Evolutionary conservation across 2,329 filamentous ascomycete genomes (phyloP), one percentile per base, ranked within the genome.

Genomic region (Dendryphion nanum): DNA sequence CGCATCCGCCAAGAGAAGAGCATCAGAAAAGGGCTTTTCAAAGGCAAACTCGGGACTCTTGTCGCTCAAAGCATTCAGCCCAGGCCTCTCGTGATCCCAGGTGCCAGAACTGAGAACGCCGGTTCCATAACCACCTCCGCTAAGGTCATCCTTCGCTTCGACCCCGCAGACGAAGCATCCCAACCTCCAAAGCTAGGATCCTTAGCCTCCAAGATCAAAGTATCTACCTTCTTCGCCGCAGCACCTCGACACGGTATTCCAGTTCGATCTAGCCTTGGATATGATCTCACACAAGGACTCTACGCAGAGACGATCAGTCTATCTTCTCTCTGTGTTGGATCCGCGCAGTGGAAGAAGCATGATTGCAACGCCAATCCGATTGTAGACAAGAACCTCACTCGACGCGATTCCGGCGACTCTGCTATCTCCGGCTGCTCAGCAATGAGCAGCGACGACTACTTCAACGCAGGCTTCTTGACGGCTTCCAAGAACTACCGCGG

Each of bases 51-150:
- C 4, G 82, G 82, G 12, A 75, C 73, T 3, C 50, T 85, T 17
- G 72, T 74, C 10, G 76, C 79, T 33, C 72, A 77, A 39, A 74
- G 79, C 0, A 63, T 70, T 2, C 81, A 85, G 48, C 82, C 82
- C 21, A 74, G 69, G 33, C 69, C 76, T 2, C 66, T 85, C 18
- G 68, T 70, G 18, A 64, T 82, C 24, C 71, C 69, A 17, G 64
- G 68, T 15, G 53, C 64, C 5, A 57, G 65, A 26, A 55, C 58
- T 12, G 64, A 63, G 1, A 57, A 59, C 32, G 61, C 64, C 21
- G 55, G 55, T 14, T 66, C 69, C 3, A 69, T 77, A 30, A 74
- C 73, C 16, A 82, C 78, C 0, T 73, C 75, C 49, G 71, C 75
- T 6, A 79, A 71, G 1, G 61, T 83, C 2, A 66, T 76, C 38